A percentile compares a stretch with the other conserved stretches of the same genome.
Evolutionary conservation across 805 yeast species (phyloP).

Genomic region (Lipomyces orientalis): DNA sequence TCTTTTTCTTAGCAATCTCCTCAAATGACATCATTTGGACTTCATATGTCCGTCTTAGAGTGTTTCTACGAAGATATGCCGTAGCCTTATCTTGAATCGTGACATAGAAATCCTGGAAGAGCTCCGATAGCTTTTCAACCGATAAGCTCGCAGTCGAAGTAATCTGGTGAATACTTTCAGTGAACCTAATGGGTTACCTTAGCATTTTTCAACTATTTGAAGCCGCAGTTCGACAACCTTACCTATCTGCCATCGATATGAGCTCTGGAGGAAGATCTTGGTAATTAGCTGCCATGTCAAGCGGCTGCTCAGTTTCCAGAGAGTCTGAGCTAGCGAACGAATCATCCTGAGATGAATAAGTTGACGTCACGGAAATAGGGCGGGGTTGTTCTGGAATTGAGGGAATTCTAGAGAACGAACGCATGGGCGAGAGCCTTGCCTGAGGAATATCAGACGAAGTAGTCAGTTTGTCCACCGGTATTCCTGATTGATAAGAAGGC

Average conservation of each 20-base stretch:
- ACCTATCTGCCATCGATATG: conserved; percentile 28
- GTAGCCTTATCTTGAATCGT: conserved; percentile 43
- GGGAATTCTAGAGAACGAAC: conserved; percentile 33
- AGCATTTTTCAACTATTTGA: background rate
- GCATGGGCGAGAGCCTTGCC: conserved; percentile 11
- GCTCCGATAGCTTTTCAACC: conserved; percentile 47
- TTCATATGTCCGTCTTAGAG: conserved; percentile 40
- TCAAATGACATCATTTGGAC: conserved; percentile 46
- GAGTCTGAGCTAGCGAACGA: background rate
- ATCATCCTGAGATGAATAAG: background rate
- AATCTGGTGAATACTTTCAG: conserved; percentile 46
- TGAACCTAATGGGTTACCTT: conserved; percentile 23
- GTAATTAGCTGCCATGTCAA: conserved; percentile 2
- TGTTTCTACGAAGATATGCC: conserved; percentile 35
- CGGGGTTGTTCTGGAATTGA: conserved; percentile 18
- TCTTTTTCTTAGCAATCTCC: conserved; percentile 45
- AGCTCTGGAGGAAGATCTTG: conserved; percentile 33
- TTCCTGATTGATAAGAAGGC: conserved; percentile 14
- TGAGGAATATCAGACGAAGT: conserved; percentile 16
- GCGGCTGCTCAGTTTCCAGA: background rate
- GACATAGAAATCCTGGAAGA: conserved; percentile 50
- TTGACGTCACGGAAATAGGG: conserved; percentile 4
- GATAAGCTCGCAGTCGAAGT: conserved; percentile 47
- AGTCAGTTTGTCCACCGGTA: conserved; percentile 29
- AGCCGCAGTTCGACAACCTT: background rate